Conservation (phyloP, 1,284 basidiomycete species). For the Naganishia albida region DNA sequence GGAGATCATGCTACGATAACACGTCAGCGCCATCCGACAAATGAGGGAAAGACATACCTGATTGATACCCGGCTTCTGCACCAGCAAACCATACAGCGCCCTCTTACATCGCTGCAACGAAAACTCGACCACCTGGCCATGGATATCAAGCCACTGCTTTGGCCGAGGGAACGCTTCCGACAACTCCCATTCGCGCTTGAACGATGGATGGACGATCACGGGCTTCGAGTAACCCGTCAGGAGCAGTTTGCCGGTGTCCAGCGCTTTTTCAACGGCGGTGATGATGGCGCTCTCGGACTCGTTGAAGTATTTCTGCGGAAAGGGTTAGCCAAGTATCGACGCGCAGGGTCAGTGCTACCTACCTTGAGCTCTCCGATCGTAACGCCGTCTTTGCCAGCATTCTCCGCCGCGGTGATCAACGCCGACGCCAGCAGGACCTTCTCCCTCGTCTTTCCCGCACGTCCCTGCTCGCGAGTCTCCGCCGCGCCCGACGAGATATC, state of each 20-base stretch:
- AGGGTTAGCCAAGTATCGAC: background rate
- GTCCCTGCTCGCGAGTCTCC: background rate
- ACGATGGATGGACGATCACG: conserved; percentile 9
- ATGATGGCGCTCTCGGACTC: conserved; percentile 9
- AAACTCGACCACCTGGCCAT: conserved; percentile 15
- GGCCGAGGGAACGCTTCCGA: conserved; percentile 17
- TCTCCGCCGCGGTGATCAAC: conserved; percentile 5
- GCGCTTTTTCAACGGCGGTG: conserved; percentile 19
- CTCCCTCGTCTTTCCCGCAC: conserved; percentile 8
- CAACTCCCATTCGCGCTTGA: conserved; percentile 3
- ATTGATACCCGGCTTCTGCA: conserved; percentile 31
- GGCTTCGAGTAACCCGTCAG: conserved; percentile 9
- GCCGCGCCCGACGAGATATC: background rate
- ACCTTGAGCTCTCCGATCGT: conserved; percentile 8
- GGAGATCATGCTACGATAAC: conserved; percentile 7
- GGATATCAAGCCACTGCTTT: conserved; percentile 31
- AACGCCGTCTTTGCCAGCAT: conserved; percentile 24
- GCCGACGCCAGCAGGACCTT: conserved; percentile 13
- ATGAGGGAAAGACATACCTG: conserved; percentile 20
- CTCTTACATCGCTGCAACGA: conserved; percentile 13
- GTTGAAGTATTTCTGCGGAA: conserved; percentile 6
- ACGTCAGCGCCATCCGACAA: background rate
- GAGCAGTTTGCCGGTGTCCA: conserved; percentile 12
- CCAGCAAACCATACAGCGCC: conserved; percentile 23
- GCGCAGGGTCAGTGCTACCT: background rate